Conservation (phyloP, 805 yeast genomes). For the Sugiyamaella smithiae region DNA sequence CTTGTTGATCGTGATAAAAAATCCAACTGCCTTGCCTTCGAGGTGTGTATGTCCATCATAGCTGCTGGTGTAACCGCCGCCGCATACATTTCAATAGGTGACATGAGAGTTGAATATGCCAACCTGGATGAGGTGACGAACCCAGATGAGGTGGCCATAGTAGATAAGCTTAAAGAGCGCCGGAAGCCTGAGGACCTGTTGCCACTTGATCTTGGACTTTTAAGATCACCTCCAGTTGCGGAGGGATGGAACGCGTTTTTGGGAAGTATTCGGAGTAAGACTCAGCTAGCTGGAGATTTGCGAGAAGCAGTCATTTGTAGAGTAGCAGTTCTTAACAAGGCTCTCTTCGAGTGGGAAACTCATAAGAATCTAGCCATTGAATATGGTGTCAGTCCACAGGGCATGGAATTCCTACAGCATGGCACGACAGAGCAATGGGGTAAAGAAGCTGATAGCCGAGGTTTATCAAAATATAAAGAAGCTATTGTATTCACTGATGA, state of each 20-base stretch:
- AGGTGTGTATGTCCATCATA: too few relatives aligned
- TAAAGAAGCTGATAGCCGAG: neutral
- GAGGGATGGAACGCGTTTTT: slow-evolving; percentile 12
- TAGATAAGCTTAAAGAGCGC: slow-evolving; percentile 6
- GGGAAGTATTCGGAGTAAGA: slow-evolving; percentile 7
- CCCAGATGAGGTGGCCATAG: slow-evolving; percentile 3
- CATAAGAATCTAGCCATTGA: slow-evolving; percentile 3
- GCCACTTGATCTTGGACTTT: slow-evolving; percentile 10
- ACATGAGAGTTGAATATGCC: neutral
- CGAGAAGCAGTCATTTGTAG: slow-evolving; percentile 13
- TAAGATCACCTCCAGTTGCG: slow-evolving; percentile 9
- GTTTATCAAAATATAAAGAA: neutral
- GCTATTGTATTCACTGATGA: slow-evolving; percentile 6
- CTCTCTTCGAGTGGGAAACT: slow-evolving; percentile 12
- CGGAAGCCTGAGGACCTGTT: slow-evolving; percentile 3
- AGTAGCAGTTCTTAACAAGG: slow-evolving; percentile 12
- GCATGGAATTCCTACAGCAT: slow-evolving; percentile 1
- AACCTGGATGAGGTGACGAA: neutral
- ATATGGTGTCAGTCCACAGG: slow-evolving; percentile 1
- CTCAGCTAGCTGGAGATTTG: slow-evolving; percentile 3
- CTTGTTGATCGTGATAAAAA: too few relatives aligned
- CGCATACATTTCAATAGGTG: too few relatives aligned
- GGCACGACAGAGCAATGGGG: neutral
- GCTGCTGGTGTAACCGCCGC: too few relatives aligned
- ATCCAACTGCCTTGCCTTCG: too few relatives aligned